phyloP scores from a whole-genome alignment of 108 stramenopile genomes.

The Poteriospumella lacustris region DNA sequence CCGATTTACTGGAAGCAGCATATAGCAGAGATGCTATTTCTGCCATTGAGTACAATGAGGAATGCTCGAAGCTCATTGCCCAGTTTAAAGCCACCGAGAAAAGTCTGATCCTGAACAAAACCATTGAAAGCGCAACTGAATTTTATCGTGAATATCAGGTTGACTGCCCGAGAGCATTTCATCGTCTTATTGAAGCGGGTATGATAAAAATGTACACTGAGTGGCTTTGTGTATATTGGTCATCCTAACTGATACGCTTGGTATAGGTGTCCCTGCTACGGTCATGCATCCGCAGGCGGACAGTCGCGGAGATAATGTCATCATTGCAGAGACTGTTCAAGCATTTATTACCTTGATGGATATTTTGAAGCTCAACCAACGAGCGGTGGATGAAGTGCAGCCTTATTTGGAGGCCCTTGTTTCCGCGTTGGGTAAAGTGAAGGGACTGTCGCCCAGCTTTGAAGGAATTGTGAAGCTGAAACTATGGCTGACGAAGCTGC shows the following conservation, averaged over 20 bases:
- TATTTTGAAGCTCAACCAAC: constrained; percentile 80
- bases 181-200: constrained; percentile 59
- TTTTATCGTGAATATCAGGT: constrained; percentile 85
- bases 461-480: constrained; percentile 73
- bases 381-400: constrained; percentile 92
- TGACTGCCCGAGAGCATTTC: constrained; percentile 87
- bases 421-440: constrained; percentile 69
- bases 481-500: constrained; percentile 82
- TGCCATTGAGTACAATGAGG: constrained; percentile 71
- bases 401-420: constrained; percentile 82
- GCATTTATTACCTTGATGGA: constrained; percentile 98
- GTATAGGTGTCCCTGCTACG: constrained; percentile 83
- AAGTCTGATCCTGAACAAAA: constrained; percentile 34
- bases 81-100: constrained; percentile 87
- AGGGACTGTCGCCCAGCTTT: constrained; percentile 79
- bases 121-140: constrained; percentile 41
- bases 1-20: constrained; percentile 88
- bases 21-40: constrained; percentile 82
- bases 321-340: constrained; percentile 73
- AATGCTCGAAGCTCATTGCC: constrained; percentile 84
- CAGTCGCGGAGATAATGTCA: constrained; percentile 62
- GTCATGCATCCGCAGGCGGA: constrained; percentile 57
- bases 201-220: too few species aligned
- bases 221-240: neutral
- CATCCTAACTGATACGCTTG: constrained; percentile 32